Evolutionary conservation across 2,329 filamentous ascomycete genomes (phyloP), one percentile per base, ranked within the genome.

Genomic region (Metarhizium robertsii): DNA sequence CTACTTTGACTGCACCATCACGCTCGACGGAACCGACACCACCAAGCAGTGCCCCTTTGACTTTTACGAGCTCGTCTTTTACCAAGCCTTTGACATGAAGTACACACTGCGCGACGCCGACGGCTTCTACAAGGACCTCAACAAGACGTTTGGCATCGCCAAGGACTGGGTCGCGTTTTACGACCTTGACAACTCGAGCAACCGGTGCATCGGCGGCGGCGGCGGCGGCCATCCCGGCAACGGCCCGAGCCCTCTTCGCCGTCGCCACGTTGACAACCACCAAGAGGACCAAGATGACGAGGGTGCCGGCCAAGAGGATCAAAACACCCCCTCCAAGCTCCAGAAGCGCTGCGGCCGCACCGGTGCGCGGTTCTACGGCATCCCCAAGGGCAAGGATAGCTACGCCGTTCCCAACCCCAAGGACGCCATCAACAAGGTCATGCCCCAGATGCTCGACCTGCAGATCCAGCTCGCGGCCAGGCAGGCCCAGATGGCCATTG

Each of bases 351-450:
- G 43, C 20, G 50, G 34, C 7, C 54, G 14, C n/a, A 40, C 42
- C 16, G 54, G 47, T 30, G 18, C 18, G 42, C 13, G 29, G 29
- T 32, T 32, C 13, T 48, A 38, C 50, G 29, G 29, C 16, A 48
- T 53, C 45, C 54, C 54, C 4, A 52, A 40, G 48, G 54, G 30
- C 8, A 52, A 53, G 25, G 16, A 20, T 30, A 25, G 52, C 29
- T 53, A 52, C 32, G 13, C 48, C 29, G 53, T 57, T 29, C 43
- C 52, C 16, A 57, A 55, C 46, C 52, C 55, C 42, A 57, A 57
- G 53, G 49, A 51, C 16, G n/a, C 36, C 11, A 55, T 57, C 29
- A 29, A 45, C 25, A 55, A 57, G 14, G 25, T 49, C 16, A 53
- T 34, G 51, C 53, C 55, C 42, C 52, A 57, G 49, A 48, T 57